These are phyloP conservation scores for Alternaria postmessia DNA, from an alignment of 2,329 filamentous ascomycete genomes.

Conservation along the genomic window DNA sequence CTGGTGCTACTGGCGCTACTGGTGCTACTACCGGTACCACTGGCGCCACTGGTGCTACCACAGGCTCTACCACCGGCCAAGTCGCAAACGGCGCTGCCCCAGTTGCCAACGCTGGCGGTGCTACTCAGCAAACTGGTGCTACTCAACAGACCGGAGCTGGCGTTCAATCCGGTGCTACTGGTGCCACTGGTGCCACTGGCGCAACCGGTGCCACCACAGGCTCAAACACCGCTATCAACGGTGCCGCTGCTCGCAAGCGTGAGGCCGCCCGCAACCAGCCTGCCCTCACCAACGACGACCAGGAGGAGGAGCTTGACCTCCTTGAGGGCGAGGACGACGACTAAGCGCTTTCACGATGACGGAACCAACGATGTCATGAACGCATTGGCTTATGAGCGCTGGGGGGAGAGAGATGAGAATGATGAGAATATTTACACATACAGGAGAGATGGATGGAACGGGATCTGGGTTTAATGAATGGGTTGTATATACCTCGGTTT, in stretches of 20 bases:
- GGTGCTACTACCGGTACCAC: not conserved
- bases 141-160: not conserved
- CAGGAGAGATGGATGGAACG: not conserved
- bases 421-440: not conserved
- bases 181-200: conserved; percentile 10
- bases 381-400: not conserved
- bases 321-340: conserved; percentile 22
- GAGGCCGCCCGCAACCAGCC: conserved; percentile 25
- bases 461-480: not conserved
- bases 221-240: conserved; percentile 7
- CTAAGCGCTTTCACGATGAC: conserved; percentile 9
- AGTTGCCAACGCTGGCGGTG: conserved; percentile 6
- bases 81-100: not conserved
- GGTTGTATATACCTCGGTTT: conserved; percentile 16
- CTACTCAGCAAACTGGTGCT: not conserved
- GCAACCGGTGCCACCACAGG: conserved; percentile 8
- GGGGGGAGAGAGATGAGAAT: too few relatives aligned
- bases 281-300: conserved; percentile 43
- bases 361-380: too few relatives aligned
- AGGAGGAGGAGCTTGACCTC: conserved; percentile 47
- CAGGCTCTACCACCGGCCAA: not conserved
- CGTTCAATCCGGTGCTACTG: conserved; percentile 9
- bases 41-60: conserved; percentile 8
- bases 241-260: conserved; percentile 31
- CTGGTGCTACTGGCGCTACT: conserved; percentile 7